A percentile compares a stretch with the other conserved stretches of the same genome.
Evolutionary conservation across 345 rosid genomes (phyloP).

Genomic region (Arabis alpina): DNA sequence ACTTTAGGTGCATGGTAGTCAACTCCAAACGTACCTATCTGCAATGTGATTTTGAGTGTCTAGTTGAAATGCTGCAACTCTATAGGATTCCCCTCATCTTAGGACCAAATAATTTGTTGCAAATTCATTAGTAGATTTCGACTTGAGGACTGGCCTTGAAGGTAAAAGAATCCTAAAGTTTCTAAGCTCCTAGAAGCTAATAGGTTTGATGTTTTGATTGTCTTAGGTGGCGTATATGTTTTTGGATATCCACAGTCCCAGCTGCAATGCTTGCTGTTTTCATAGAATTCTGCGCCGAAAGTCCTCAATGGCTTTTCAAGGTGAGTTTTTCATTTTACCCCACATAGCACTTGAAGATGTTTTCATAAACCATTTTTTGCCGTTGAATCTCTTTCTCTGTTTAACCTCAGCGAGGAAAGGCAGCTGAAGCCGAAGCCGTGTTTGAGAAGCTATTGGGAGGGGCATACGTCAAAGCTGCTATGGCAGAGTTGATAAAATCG

Average conservation of each 20-base stretch:
- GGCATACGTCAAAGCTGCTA: constrained; percentile 68
- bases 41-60: constrained; percentile 1
- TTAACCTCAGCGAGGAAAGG: constrained; percentile 74
- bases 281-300: constrained; percentile 83
- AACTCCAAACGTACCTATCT: constrained; percentile 3
- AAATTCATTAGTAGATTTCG: constrained; percentile 16
- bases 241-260: constrained; percentile 75
- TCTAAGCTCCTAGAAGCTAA: constrained; percentile 1
- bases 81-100: constrained; percentile 12
- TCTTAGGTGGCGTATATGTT: constrained; percentile 91
- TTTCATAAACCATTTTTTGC: constrained; percentile 12
- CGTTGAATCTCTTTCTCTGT: constrained; percentile 8
- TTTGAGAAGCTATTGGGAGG: constrained; percentile 85
- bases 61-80: constrained; percentile 14
- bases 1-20: constrained; percentile 21
- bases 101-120: constrained; percentile 11
- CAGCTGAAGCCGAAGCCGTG: constrained; percentile 81
- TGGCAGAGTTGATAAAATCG: constrained; percentile 77
- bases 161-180: no score
- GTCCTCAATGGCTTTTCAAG: constrained; percentile 99
- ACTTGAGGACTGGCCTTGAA: not conserved
- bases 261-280: constrained; percentile 71
- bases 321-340: constrained; percentile 45
- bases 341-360: constrained; percentile 3
- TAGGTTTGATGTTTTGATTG: constrained; percentile 29